Evolutionary conservation across 108 stramenopile genomes (phyloP).

Genomic region (Aurantiochytrium sp.): DNA sequence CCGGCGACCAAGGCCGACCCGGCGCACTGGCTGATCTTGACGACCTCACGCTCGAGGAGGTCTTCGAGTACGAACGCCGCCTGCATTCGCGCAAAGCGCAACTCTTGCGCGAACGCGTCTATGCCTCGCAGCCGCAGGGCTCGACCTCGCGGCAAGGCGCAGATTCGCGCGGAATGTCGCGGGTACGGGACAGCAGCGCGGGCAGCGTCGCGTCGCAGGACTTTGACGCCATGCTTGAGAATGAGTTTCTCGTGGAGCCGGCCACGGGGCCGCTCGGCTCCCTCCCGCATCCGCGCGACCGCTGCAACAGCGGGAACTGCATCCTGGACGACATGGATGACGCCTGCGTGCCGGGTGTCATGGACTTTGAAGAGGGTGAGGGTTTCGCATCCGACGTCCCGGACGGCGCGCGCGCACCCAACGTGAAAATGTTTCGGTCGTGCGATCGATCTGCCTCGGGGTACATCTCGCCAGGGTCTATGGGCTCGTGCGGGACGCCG

Average conservation of each 20-base stretch:
- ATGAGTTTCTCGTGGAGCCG: neutral
- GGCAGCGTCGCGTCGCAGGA: neutral
- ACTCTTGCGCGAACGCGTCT: conserved; percentile 7
- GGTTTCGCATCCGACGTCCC: neutral
- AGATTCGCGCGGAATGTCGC: neutral
- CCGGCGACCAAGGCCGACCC: neutral
- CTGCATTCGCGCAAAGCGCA: neutral
- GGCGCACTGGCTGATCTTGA: neutral
- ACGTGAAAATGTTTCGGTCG: neutral
- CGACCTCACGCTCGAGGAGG: neutral
- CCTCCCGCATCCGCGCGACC: neutral
- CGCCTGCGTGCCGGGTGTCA: neutral
- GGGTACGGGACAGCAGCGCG: neutral
- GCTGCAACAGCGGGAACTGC: conserved; percentile 12
- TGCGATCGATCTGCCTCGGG: neutral
- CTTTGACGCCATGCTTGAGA: neutral
- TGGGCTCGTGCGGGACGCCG: neutral
- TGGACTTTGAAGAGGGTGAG: neutral
- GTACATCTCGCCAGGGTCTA: neutral
- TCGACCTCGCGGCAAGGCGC: neutral
- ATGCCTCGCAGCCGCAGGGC: neutral
- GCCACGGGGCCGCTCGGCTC: neutral
- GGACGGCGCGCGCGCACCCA: neutral
- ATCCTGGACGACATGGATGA: conserved; percentile 20
- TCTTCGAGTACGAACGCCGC: neutral